Base-by-base conservation (phyloP, 257 asterid species). In the Salvia hispanica region DNA sequence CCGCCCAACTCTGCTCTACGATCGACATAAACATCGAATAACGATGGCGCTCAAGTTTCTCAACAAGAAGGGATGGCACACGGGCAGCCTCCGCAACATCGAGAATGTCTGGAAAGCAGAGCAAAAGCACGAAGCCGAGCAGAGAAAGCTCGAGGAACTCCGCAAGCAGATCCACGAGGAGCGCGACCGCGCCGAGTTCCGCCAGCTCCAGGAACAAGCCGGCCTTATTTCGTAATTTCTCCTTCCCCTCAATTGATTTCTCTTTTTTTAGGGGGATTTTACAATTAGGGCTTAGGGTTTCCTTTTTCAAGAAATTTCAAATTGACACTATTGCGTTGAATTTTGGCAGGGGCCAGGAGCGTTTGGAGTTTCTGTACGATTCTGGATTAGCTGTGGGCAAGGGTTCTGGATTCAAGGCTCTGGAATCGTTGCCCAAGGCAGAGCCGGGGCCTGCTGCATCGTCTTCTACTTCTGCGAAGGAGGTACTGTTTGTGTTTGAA, bases 11-110 rank as follows among this genome's bases (percentile, higher is more conserved):
- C 67, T 28, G 37, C 48, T 71, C 33, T 18, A n/a, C 55, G 55
- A 7, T 54, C 69, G 61, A 57, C 60, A 45, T 1, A 18, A 18
- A 40, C 44, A 43, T 59, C 76, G 67, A 18, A 25, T 5, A 34
- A 21, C 46, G 9, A 91, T 88, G 98, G 98, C 91, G 70, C 65
- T 92, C 78, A 92, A 90, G 76, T 93, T 93, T 85, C 76, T 93
- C 75, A 93, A 93, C 86, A 93, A 93, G 90, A 93, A 93, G 76
- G 99, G 99, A 64, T 93, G 99, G 97, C 99, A 93, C 69, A 93
- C 99, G 21, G 99, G 97, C 33, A 86, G 95, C 75, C 96, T 93
- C 54, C 95, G 97, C 67, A 93, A 93, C 80, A 83, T 92, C 79
- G 98, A 92, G 76, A 93, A 88, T 71, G 99, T 93, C 1, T 93